Evolutionary conservation across 345 rosid species (phyloP).

Genomic region (Citropsis articulata): DNA sequence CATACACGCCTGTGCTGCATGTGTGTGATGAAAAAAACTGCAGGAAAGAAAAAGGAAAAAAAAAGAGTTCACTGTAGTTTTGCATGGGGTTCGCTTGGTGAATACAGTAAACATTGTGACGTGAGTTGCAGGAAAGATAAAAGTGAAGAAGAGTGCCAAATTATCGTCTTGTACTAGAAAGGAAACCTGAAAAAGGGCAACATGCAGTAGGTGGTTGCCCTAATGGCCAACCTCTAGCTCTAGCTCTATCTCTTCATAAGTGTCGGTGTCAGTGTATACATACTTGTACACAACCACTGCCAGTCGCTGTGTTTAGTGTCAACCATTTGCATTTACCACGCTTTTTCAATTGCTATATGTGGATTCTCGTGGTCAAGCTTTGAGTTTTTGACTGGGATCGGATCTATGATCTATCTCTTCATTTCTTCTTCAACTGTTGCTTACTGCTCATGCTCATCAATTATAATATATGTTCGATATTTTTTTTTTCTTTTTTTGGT

Average conservation of each 20-base stretch:
- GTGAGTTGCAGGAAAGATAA: conserved; percentile 20
- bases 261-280: not conserved
- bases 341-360: not conserved
- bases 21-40: not conserved
- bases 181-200: conserved; percentile 23
- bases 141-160: conserved; percentile 14
- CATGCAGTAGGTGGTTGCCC: not conserved
- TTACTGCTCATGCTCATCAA: no score
- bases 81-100: not conserved
- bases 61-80: not conserved
- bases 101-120: conserved; percentile 5
- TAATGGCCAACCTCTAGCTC: conserved; percentile 6
- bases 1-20: not conserved
- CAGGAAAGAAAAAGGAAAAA: not conserved
- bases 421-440: no score
- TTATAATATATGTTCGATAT: no score
- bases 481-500: no score
- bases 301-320: no score
- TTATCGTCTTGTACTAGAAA: conserved; percentile 21
- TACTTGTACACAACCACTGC: no score
- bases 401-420: no score
- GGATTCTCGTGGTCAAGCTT: not conserved
- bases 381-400: conserved; percentile 1
- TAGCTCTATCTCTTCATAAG: no score
- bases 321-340: not conserved